Base-by-base conservation (phyloP, 2,329 filamentous ascomycete species). In the Talaromyces atroroseus region DNA sequence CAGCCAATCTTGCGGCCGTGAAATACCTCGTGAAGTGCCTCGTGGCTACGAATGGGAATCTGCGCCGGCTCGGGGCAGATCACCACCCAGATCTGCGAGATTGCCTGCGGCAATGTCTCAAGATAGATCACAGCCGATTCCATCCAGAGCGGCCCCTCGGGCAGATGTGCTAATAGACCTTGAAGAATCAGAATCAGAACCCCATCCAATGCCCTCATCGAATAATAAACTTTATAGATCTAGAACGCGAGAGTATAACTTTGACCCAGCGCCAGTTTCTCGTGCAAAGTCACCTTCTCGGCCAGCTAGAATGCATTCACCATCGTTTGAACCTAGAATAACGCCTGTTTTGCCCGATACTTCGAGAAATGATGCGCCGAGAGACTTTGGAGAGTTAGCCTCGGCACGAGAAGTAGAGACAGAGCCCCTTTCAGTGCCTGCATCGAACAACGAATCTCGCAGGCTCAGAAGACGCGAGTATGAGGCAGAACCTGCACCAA, bases 1-100 rank as follows among this genome's bases (percentile, higher is more conserved):
- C 14, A 16, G 14, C 32, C 32, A 36, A 36, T 16, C 26, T 29
- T 8, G 26, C 26, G 26, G 32, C 32, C 32, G 12, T 36, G 32
- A 36, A 36, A 36, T 36, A 10, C 32, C 32, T 16, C 26, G 26
- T 29, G 26, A 29, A 29, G 11, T 48, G 42, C 52, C 52, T 12
- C 23, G 45, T 18, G 45, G 32, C 8, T 54, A 54, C n/a, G 24
- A 54, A 21, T 54, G 52, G 52, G 52, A 54, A 7, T n/a, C 45
- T 23, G 32, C 11, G 11, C 34, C 36, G 5, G 5, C 36, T 18
- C 16, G 12, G 36, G n/a, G 2, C 6, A 7, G n/a, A 20, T 18
- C 36, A 40, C 36, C 36, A 40, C 36, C 36, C 12, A 40, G 36
- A 40, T 8, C 36, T 14, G 16, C 32, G 2, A 36, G 32, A 36